Evolutionary conservation across 257 asterid species (phyloP).

Genomic region (Eucommia ulmoides): DNA sequence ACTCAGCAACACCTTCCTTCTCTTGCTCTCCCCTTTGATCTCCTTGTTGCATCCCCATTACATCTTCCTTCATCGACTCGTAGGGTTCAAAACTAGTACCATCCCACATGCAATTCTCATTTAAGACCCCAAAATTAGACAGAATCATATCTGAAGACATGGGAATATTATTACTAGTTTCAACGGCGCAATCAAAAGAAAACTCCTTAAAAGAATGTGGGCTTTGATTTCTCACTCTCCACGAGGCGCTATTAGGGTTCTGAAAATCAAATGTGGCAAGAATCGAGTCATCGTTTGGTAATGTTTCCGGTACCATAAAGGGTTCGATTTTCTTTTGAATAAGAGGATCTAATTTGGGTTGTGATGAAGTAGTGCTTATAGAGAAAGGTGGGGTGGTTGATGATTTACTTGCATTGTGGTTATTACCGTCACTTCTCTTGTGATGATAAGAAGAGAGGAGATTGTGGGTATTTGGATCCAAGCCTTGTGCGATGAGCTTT

Average conservation of each 20-base stretch:
- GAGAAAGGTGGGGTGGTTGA: constrained; percentile 27
- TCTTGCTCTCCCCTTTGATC: constrained; percentile 12
- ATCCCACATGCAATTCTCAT: constrained; percentile 20
- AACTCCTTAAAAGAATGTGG: constrained; percentile 20
- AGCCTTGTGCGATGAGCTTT: constrained; percentile 80
- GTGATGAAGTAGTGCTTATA: constrained; percentile 20
- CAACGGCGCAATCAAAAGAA: constrained; percentile 17
- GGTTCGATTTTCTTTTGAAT: background rate
- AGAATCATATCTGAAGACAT: constrained; percentile 11
- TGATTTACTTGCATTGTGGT: background rate
- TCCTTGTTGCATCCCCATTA: constrained; percentile 8
- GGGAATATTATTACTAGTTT: constrained; percentile 15
- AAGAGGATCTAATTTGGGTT: constrained; percentile 2
- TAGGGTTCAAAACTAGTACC: constrained; percentile 9
- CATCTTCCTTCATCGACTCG: constrained; percentile 6
- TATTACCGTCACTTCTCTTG: background rate
- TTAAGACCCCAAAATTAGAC: constrained; percentile 16
- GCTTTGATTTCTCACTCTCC: background rate
- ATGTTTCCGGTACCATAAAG: background rate
- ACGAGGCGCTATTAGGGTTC: constrained; percentile 13
- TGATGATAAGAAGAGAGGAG: constrained; percentile 41
- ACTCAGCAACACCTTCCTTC: constrained; percentile 4
- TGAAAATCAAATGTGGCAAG: constrained; percentile 9
- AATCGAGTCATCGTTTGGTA: constrained; percentile 6
- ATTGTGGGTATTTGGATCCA: constrained; percentile 91